phyloP scores from a whole-genome alignment of 106 monocot species.

The Hemerocallis citrina region DNA sequence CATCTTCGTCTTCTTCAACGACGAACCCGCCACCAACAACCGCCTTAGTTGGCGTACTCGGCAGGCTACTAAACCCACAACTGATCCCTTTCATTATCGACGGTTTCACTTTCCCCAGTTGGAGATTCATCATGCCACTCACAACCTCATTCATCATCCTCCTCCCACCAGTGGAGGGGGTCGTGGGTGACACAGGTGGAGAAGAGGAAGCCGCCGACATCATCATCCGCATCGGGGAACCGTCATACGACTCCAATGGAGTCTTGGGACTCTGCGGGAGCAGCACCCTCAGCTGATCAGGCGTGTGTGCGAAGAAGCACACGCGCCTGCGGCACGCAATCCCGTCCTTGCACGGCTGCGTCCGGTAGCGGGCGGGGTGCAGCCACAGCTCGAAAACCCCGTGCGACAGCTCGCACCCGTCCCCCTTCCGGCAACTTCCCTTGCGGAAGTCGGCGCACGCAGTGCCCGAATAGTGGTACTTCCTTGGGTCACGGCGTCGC shows the following conservation, averaged over 20 bases:
- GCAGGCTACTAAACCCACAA: conserved; percentile 37
- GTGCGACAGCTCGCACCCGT: no score
- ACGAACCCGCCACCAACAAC: conserved; percentile 9
- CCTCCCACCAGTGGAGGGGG: not conserved
- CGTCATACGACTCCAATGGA: conserved; percentile 50
- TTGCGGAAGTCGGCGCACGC: conserved; percentile 31
- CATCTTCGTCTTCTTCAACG: conserved; percentile 18
- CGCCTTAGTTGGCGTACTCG: conserved; percentile 40
- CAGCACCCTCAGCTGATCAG: no score
- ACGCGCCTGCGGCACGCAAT: no score
- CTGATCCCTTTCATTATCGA: conserved; percentile 23
- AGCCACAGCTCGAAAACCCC: no score
- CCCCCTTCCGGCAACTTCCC: no score
- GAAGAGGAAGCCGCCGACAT: conserved; percentile 13
- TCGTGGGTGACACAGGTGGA: conserved; percentile 45
- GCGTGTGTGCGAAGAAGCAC: no score
- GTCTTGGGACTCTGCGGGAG: no score
- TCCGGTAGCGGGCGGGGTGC: no score
- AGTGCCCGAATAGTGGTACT: no score
- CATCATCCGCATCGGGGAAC: conserved; percentile 46
- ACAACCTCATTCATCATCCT: conserved; percentile 33
- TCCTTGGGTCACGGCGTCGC: conserved; percentile 20
- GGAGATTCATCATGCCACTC: conserved; percentile 40
- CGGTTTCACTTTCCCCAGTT: conserved; percentile 35
- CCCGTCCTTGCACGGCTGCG: no score